These are phyloP conservation scores for Apostasia ramifera DNA, from an alignment of 106 monocot genomes.

Conservation along the genomic window DNA sequence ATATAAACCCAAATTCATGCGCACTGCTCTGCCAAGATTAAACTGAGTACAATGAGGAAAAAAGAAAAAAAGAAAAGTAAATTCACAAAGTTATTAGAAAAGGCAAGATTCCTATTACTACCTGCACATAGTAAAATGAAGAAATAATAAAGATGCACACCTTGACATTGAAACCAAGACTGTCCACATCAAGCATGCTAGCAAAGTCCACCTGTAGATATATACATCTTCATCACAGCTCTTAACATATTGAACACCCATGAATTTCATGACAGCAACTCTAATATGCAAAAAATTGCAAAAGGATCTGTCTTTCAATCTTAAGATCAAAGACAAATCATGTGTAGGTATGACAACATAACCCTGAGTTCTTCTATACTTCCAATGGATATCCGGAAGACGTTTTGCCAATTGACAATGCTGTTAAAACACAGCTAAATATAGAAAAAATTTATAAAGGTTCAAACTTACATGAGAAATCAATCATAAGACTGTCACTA, in stretches of 20 bases:
- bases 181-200: slow-evolving; percentile 84
- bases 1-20: no score
- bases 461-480: no score
- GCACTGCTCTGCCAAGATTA: no score
- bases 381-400: no score
- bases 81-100: neutral
- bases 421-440: no score
- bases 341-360: neutral
- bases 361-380: neutral
- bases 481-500: no score
- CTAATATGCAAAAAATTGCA: neutral
- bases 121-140: neutral
- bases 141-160: slow-evolving; percentile 17
- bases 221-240: slow-evolving; percentile 3
- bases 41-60: no score
- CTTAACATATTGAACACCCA: neutral
- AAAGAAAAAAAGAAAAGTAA: no score
- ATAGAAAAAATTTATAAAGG: no score
- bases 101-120: neutral
- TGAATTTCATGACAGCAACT: neutral
- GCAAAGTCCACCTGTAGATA: slow-evolving; percentile 75
- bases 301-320: neutral
- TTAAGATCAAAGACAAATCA: neutral
- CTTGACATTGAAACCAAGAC: slow-evolving; percentile 98
- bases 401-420: no score